A percentile compares a stretch with the other conserved stretches of the same genome.
Conservation (phyloP, 352 stramenopile species). For the Phytopythium cucurbitacearum region DNA sequence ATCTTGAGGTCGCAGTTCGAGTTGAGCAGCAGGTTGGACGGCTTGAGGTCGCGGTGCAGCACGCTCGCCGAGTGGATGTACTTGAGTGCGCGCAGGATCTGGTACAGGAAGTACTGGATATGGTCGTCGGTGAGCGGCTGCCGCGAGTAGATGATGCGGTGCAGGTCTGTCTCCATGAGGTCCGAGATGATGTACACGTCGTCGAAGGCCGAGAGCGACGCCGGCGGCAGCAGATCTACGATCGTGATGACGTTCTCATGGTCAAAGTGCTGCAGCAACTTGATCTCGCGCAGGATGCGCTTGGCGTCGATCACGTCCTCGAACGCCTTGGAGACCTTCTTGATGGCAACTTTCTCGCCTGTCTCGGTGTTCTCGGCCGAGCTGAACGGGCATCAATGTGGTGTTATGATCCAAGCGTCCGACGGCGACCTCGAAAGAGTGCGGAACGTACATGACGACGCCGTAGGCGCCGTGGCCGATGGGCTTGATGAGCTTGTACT, state of each 20-base stretch:
- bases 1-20: constrained; percentile 92
- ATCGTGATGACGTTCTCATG: constrained; percentile 96
- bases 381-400: constrained; percentile 16
- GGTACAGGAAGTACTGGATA: constrained; percentile 93
- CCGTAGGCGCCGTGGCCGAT: constrained; percentile 94
- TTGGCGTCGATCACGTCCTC: constrained; percentile 99
- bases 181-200: constrained; percentile 98
- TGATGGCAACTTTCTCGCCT: constrained; percentile 84
- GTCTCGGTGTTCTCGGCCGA: constrained; percentile 80
- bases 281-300: constrained; percentile 97
- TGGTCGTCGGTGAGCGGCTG: constrained; percentile 91
- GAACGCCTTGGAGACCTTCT: constrained; percentile 91
- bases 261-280: constrained; percentile 91
- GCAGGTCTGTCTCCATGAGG: constrained; percentile 98
- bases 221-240: constrained; percentile 92
- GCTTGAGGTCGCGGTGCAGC: constrained; percentile 96
- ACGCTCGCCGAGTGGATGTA: constrained; percentile 94
- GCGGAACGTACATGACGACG: constrained; percentile 85
- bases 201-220: constrained; percentile 92
- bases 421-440: neutral
- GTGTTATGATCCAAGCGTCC: too few relatives aligned
- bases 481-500: constrained; percentile 94
- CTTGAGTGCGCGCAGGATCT: constrained; percentile 95
- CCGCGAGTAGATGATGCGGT: constrained; percentile 97
- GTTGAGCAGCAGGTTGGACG: constrained; percentile 96